Base-by-base conservation (phyloP, 345 rosid species). In the Brassica juncea region DNA sequence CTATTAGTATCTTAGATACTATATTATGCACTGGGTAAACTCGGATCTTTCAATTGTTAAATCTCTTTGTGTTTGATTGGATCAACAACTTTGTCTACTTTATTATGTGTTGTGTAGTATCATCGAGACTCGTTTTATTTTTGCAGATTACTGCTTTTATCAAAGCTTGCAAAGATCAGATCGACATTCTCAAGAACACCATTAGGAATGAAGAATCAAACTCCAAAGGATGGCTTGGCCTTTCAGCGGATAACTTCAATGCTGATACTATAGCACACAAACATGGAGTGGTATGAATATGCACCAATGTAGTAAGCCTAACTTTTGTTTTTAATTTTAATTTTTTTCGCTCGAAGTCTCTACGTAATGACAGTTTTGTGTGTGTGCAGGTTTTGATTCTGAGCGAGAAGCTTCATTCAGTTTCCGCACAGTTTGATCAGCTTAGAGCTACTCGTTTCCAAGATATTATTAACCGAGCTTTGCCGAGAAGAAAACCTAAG, bases 351-450 rank as follows among this genome's bases (percentile, higher is more conserved):
- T 25, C 16, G 25, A 74, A 49, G 62, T 30, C 63, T 67, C 71
- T n/a, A 27, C 15, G n/a, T 73, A 52, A 10, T 65, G 57, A 35
- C 71, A 12, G 21, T 66, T 3, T 75, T 21, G 11, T 39, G 68
- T 47, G 25, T 70, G 52, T 70, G 52, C 59, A 78, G 77, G 35
- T 84, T 71, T 87, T 94, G 83, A 92, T 94, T 79, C 70, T 91
- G 82, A 91, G 92, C 74, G 98, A 93, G 86, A 95, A 89, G 70
- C 99, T 95, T 73, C 98, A 93, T 85, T 89, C 97, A 12, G 92
- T 90, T 68, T 85, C 97, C 1, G 57, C 94, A 70, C 87, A 85
- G 83, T 95, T 91, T 84, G 97, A 93, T 85, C 91, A 90, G 84
- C 86, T 95, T 44, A 87, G 97, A 86, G 97, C 92, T 14, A 74